A percentile compares a stretch with the other conserved stretches of the same genome.
Conservation (phyloP, 208 protist genomes). For the Endotrypanum monterogeii region DNA sequence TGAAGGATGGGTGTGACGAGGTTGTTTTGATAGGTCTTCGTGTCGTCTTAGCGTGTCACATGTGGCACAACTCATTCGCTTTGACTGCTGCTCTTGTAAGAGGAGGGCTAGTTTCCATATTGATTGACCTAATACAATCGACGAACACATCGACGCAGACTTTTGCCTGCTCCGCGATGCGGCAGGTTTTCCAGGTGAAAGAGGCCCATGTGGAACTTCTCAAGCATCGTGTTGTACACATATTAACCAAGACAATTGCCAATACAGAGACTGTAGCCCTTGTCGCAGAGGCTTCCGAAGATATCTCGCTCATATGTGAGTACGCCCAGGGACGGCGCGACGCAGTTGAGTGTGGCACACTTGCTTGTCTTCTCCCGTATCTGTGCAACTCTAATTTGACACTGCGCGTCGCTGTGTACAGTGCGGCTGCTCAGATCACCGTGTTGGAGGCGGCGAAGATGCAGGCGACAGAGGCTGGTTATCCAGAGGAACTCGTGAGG, state of each 20-base stretch:
- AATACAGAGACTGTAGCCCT: slow-evolving; percentile 46
- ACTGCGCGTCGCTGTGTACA: slow-evolving; percentile 63
- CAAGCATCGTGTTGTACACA: slow-evolving; percentile 35
- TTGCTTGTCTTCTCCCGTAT: slow-evolving; percentile 49
- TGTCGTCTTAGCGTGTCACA: slow-evolving; percentile 61
- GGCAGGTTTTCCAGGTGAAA: slow-evolving; percentile 69
- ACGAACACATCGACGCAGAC: slow-evolving; percentile 43
- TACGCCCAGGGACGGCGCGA: slow-evolving; percentile 61
- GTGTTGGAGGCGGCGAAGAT: slow-evolving; percentile 76
- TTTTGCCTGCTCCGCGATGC: slow-evolving; percentile 59
- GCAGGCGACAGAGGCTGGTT: slow-evolving; percentile 57
- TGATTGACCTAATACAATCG: slow-evolving; percentile 43
- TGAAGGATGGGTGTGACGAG: slow-evolving; percentile 47
- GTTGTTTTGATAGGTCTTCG: slow-evolving; percentile 70
- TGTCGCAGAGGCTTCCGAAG: slow-evolving; percentile 65
- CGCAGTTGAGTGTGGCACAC: slow-evolving; percentile 45
- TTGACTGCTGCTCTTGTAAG: slow-evolving; percentile 51
- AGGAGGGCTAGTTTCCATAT: slow-evolving; percentile 38
- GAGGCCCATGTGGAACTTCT: slow-evolving; percentile 73
- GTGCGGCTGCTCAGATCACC: slow-evolving; percentile 73
- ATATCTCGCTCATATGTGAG: slow-evolving; percentile 51
- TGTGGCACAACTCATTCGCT: slow-evolving; percentile 60
- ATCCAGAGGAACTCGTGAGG: slow-evolving; percentile 33
- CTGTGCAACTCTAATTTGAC: slow-evolving; percentile 66
- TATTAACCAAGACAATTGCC: slow-evolving; percentile 44